Evolutionary conservation across 805 yeast species (phyloP).

Genomic region (Candida sithepensis): DNA sequence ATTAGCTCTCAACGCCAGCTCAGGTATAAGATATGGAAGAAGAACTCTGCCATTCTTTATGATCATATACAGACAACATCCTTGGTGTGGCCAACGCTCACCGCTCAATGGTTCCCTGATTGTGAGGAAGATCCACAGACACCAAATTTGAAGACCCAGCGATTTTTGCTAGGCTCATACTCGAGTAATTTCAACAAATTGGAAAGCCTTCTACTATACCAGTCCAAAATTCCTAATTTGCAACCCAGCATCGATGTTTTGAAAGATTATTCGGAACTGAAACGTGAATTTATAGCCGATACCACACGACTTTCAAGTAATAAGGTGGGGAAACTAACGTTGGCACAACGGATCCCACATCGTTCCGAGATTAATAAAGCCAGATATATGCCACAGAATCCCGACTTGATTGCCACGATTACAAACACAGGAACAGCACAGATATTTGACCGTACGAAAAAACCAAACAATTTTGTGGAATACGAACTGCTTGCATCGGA

Average conservation of each 20-base stretch:
- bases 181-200: constrained; percentile 47
- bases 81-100: constrained; percentile 61
- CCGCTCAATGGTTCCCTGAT: constrained; percentile 65
- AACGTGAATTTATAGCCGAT: constrained; percentile 28
- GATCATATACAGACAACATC: constrained; percentile 49
- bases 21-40: constrained; percentile 56
- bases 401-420: constrained; percentile 72
- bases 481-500: constrained; percentile 1
- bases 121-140: constrained; percentile 24
- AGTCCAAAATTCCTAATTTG: constrained; percentile 9
- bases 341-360: constrained; percentile 60
- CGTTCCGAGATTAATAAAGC: constrained; percentile 72
- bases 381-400: constrained; percentile 79
- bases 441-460: constrained; percentile 82
- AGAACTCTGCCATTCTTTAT: constrained; percentile 54
- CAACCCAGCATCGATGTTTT: constrained; percentile 21
- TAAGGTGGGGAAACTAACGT: constrained; percentile 2
- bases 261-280: constrained; percentile 33
- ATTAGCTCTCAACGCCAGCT: constrained; percentile 9
- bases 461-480: constrained; percentile 45
- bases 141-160: constrained; percentile 28
- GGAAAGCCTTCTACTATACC: constrained; percentile 23
- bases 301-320: neutral
- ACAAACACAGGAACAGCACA: constrained; percentile 62
- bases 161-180: constrained; percentile 60